A percentile compares a stretch with the other conserved stretches of the same genome.
Conservation (phyloP, 495 filamentous ascomycete species). For the Penicillium malachiteum region DNA sequence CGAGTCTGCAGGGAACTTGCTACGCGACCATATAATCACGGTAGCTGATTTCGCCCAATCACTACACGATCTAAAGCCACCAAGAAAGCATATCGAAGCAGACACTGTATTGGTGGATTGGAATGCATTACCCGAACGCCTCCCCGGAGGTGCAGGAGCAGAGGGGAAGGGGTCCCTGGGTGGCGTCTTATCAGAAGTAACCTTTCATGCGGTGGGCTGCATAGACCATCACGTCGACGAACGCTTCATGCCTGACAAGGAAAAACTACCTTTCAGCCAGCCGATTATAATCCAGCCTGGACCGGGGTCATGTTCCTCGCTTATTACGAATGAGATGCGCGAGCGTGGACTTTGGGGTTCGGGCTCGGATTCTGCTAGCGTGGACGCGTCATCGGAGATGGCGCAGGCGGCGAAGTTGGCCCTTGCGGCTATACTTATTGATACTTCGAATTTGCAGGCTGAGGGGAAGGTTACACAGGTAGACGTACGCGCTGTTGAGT, state of each 20-base stretch:
- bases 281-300: slow-evolving; percentile 65
- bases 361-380: neutral
- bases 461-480: slow-evolving; percentile 69
- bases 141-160: slow-evolving; percentile 1
- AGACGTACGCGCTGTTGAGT: slow-evolving; percentile 64
- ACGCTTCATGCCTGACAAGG: slow-evolving; percentile 46
- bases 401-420: slow-evolving; percentile 72
- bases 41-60: slow-evolving; percentile 37
- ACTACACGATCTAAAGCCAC: slow-evolving; percentile 9
- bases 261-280: slow-evolving; percentile 12
- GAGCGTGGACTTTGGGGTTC: slow-evolving; percentile 49
- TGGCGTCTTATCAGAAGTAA: slow-evolving; percentile 34
- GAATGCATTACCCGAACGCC: slow-evolving; percentile 68
- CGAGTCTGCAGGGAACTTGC: slow-evolving; percentile 32
- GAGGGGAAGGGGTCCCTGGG: slow-evolving; percentile 30
- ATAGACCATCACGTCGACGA: slow-evolving; percentile 95
- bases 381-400: slow-evolving; percentile 23
- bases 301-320: slow-evolving; percentile 75
- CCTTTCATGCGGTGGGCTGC: slow-evolving; percentile 62
- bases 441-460: slow-evolving; percentile 72
- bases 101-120: slow-evolving; percentile 78
- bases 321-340: slow-evolving; percentile 65
- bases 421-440: slow-evolving; percentile 77
- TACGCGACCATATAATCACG: slow-evolving; percentile 43
- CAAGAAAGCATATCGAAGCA: slow-evolving; percentile 24